Evolutionary conservation across 116 monocot species (phyloP), one percentile per base, ranked within the genome.

Genomic region (Cymodocea nodosa): DNA sequence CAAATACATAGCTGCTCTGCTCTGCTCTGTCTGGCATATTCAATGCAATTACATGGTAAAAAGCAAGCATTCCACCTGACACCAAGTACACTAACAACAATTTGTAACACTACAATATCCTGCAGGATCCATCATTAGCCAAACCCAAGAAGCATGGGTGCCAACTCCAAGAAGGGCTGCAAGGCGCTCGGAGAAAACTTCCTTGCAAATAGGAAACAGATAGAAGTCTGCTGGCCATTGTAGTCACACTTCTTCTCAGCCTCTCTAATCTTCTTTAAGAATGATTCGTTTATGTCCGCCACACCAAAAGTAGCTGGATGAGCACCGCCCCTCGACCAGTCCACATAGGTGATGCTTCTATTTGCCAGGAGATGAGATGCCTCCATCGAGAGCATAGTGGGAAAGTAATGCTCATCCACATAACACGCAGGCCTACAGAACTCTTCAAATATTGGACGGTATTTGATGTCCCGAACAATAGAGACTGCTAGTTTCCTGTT

Each of bases 391-490:
- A 91, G 73, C 86, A 87, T 80, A 3, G 87, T 91, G 10, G 84
- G 84, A 37, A 91, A 80, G 73, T 91, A 87, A 58, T 92, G 92
- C 82, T 92, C 92, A 5, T 92, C 92, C 1, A 82, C 84, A 35
- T 91, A 91, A 73, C 84, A 84, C 0, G 78, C 19, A 4, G 78
- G 76, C 44, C 35, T 75, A 68, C 87, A 87, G 75, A 72, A 85
- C 4, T 82, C 63, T 34, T 65, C 78, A 72, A 91, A 91, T 59
- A 78, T 79, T 2, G 80, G 75, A 61, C 84, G 82, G 70, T 77
- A 87, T 51, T 68, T 78, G 52, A 36, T 70, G 71, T 92, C 92
- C 15, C 68, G 68, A 51, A 92, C 30, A 2, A 92, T 73, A 20
- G n/a, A 18, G 49, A 70, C 44, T 25, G 85, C 92, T n/a, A 87